Conservation (phyloP, 805 yeast species). For the Ogataea chonburiensis region DNA sequence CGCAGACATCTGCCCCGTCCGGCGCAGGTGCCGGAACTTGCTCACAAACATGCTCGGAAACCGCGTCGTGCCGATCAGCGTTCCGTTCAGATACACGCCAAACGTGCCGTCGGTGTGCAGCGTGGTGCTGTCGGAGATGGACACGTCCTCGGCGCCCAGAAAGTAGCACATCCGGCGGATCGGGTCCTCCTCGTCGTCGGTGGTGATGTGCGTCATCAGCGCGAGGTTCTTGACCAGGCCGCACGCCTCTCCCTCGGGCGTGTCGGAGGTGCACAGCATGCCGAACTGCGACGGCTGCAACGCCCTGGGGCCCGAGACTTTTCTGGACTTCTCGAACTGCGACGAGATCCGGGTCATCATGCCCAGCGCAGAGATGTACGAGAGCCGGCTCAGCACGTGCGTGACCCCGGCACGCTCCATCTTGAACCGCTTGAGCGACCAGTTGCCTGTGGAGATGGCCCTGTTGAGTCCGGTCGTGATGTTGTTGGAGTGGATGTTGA, state of each 20-base stretch:
- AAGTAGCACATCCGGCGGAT: conserved; percentile 71
- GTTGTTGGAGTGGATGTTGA: conserved; percentile 87
- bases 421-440: conserved; percentile 98
- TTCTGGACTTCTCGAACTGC: conserved; percentile 97
- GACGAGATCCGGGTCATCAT: conserved; percentile 99
- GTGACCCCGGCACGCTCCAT: conserved; percentile 99
- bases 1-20: conserved; percentile 82
- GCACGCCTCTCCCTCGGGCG: conserved; percentile 99
- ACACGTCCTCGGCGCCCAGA: conserved; percentile 87
- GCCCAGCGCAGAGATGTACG: conserved; percentile 93
- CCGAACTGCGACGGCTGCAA: conserved; percentile 99
- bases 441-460: conserved; percentile 97
- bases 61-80: conserved; percentile 84
- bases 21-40: conserved; percentile 74
- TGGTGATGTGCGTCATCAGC: conserved; percentile 96
- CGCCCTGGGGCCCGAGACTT: conserved; percentile 98
- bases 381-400: conserved; percentile 86
- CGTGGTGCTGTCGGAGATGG: conserved; percentile 76
- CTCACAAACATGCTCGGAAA: conserved; percentile 81
- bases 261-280: conserved; percentile 97
- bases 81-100: conserved; percentile 92
- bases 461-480: conserved; percentile 93
- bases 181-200: conserved; percentile 96
- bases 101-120: conserved; percentile 74
- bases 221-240: conserved; percentile 97